Evolutionary conservation across 768 basidiomycete species (phyloP).

Genomic region (Leccinum variicolor): DNA sequence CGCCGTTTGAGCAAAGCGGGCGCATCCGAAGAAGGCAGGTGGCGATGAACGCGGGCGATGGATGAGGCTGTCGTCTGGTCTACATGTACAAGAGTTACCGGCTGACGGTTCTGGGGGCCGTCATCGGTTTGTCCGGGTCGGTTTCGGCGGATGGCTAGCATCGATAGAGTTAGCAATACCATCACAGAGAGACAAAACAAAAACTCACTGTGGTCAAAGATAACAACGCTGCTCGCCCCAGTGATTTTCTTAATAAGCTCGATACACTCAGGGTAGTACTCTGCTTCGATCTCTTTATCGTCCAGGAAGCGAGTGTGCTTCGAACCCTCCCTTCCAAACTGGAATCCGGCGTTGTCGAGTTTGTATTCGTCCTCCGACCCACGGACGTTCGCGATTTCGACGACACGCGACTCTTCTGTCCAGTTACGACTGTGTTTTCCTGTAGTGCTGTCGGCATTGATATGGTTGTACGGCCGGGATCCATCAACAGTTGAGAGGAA

Average conservation of each 20-base stretch:
- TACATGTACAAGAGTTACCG: constrained; percentile 40
- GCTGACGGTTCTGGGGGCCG: constrained; percentile 41
- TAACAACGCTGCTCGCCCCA: constrained; percentile 35
- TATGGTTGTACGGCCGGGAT: constrained; percentile 12
- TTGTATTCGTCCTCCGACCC: constrained; percentile 31
- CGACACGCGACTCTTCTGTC: constrained; percentile 4
- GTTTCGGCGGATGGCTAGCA: constrained; percentile 41
- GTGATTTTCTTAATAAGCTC: constrained; percentile 38
- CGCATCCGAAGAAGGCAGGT: constrained; percentile 40
- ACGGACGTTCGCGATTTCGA: constrained; percentile 32
- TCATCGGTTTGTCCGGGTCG: constrained; percentile 35
- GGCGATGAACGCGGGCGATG: constrained; percentile 39
- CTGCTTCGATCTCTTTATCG: constrained; percentile 33
- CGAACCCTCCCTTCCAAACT: constrained; percentile 24
- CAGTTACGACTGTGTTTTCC: constrained; percentile 21
- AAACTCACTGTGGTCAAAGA: constrained; percentile 41
- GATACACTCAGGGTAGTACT: constrained; percentile 39
- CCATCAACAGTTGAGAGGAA: constrained; percentile 16
- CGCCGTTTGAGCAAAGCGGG: constrained; percentile 38
- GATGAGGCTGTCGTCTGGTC: constrained; percentile 42
- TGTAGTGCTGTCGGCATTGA: constrained; percentile 17
- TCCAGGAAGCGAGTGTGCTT: constrained; percentile 32
- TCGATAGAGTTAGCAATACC: background rate
- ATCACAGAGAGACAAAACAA: background rate
- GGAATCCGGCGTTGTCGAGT: constrained; percentile 37